Base-by-base conservation (phyloP, 1,284 basidiomycete genomes). In the Ustilago nuda region DNA sequence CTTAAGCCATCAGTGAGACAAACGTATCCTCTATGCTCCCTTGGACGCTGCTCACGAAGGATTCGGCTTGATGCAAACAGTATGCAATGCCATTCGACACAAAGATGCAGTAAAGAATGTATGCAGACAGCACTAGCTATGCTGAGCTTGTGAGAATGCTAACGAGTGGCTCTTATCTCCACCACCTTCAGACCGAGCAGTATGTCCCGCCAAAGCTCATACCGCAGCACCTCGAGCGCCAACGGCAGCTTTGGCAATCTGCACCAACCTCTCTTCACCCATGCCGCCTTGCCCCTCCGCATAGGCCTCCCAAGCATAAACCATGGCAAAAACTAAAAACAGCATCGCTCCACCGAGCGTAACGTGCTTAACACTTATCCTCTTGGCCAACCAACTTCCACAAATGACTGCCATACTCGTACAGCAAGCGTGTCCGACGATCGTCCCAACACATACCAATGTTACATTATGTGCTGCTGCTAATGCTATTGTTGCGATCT, bases 401-500 rank as follows among this genome's bases (percentile, higher is more conserved):
- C 93, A 94, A 27, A 96, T 88, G 52, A 98, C 94, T 1, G 95
- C 96, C 0, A 95, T 88, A 5, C 91, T 90, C 0, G 96, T 98
- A 87, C 96, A 99, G 67, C 91, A 89, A 1, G 90, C 89, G 86
- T 99, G 96, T 0, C 96, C 96, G 2, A 94, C 81, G 35, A 97
- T 90, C 0, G 96, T 98, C 2, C 96, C 96, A 12, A 95, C 83
- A 0, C 94, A 92, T 43, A 99, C 93, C 45, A 98, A 89, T 79
- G 90, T 90, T 6, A 92, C 89, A 84, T 91, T 92, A 90, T 93
- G 94, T 30, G 96, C 94, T 39, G 96, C 95, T 1, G 93, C 97
- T 55, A 99, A 89, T 2, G 94, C 95, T 77, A 99, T 98, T 0
- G 96, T 99, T 0, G 97, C 93, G 80, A 99, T 96, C 87, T 99